Evolutionary conservation across 2,329 filamentous ascomycete genomes (phyloP).

Genomic region (Periconia macrospinosa): DNA sequence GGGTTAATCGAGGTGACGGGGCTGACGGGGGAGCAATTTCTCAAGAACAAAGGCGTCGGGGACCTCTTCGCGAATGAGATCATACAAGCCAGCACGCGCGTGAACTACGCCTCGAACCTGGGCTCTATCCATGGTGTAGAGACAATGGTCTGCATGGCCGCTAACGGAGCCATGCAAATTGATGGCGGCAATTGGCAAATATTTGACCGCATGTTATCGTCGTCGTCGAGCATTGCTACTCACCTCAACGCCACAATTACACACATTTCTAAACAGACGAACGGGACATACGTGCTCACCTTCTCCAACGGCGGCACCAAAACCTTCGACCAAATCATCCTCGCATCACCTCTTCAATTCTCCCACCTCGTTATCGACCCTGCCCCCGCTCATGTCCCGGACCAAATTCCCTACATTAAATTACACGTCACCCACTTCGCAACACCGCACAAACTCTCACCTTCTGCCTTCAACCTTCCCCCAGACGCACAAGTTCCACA

Average conservation of each 20-base stretch:
- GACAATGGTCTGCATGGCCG: constrained; percentile 89
- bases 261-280: constrained; percentile 51
- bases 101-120: constrained; percentile 93
- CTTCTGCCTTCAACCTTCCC: constrained; percentile 70
- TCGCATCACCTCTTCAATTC: constrained; percentile 84
- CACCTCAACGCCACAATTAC: constrained; percentile 69
- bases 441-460: constrained; percentile 71
- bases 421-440: constrained; percentile 90
- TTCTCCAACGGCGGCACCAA: constrained; percentile 16
- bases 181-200: constrained; percentile 92
- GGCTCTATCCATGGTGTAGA: constrained; percentile 85
- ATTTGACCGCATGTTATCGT: constrained; percentile 77
- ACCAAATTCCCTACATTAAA: constrained; percentile 80
- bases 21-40: constrained; percentile 72
- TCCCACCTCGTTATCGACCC: constrained; percentile 63
- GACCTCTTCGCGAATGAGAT: constrained; percentile 74
- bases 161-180: constrained; percentile 78
- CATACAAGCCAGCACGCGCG: constrained; percentile 85
- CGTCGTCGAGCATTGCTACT: constrained; percentile 61
- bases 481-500: constrained; percentile 64
- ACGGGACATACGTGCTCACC: constrained; percentile 49
- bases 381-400: constrained; percentile 58
- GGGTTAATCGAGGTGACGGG: constrained; percentile 68
- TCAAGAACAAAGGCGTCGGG: constrained; percentile 69
- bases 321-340: constrained; percentile 75